Conservation (phyloP, 139 green algal genomes). For the Haematococcus lacustris region DNA sequence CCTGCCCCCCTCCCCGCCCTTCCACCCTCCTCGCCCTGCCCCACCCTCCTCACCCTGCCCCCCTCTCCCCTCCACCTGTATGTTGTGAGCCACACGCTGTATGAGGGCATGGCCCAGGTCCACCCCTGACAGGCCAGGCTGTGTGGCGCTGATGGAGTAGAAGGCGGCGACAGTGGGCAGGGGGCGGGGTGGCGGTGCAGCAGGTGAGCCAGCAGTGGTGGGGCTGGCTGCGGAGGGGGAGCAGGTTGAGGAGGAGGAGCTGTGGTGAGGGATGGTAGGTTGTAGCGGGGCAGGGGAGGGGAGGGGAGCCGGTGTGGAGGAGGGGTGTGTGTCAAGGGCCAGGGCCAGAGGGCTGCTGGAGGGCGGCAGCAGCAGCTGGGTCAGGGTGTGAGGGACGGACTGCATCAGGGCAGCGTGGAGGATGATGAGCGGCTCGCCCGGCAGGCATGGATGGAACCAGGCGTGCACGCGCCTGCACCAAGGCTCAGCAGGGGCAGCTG, state of each 20-base stretch:
- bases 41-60: too few species aligned
- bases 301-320: too few species aligned
- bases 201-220: neutral
- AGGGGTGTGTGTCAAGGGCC: too few species aligned
- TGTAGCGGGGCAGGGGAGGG: too few species aligned
- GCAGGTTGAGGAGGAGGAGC: neutral
- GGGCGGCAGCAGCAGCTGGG: neutral
- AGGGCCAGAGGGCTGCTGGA: too few species aligned
- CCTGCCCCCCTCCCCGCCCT: too few species aligned
- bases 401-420: slow-evolving; percentile 58
- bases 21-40: too few species aligned
- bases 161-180: neutral
- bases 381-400: neutral
- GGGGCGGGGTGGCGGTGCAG: neutral
- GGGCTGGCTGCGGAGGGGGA: neutral
- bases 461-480: slow-evolving; percentile 46
- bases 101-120: slow-evolving; percentile 81
- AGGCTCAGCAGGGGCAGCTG: neutral
- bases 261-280: neutral
- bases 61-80: too few species aligned
- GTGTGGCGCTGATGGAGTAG: slow-evolving; percentile 1
- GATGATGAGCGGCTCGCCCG: slow-evolving; percentile 63
- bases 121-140: slow-evolving; percentile 49
- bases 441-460: slow-evolving; percentile 61
- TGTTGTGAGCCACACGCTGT: slow-evolving; percentile 38